Conservation (phyloP, 2,329 filamentous ascomycete genomes). For the Nigrograna mackinnonii region DNA sequence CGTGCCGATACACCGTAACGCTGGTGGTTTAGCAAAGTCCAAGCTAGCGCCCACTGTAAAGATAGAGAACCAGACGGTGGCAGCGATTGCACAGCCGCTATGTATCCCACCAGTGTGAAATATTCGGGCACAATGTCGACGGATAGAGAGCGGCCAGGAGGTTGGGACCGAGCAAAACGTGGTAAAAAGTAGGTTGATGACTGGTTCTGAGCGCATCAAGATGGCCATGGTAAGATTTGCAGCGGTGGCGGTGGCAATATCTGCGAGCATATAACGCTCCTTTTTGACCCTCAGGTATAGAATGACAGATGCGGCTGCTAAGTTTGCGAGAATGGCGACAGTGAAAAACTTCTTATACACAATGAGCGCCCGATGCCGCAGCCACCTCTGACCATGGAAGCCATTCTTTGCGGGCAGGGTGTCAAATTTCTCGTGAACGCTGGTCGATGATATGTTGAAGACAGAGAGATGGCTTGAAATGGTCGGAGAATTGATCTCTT, state of each 20-base stretch:
- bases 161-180: conserved; percentile 37
- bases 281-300: conserved; percentile 23
- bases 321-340: conserved; percentile 28
- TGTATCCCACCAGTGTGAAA: conserved; percentile 44
- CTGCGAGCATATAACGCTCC: conserved; percentile 22
- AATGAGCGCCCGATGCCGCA: conserved; percentile 35
- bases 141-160: conserved; percentile 31
- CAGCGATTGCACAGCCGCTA: conserved; percentile 37
- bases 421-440: conserved; percentile 18
- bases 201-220: conserved; percentile 39
- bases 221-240: conserved; percentile 39
- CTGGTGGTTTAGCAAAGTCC: conserved; percentile 28
- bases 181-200: conserved; percentile 40
- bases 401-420: conserved; percentile 26
- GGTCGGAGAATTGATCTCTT: conserved; percentile 4
- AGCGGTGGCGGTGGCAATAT: conserved; percentile 41
- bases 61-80: conserved; percentile 48
- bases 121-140: conserved; percentile 35
- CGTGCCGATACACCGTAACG: conserved; percentile 18
- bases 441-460: conserved; percentile 11
- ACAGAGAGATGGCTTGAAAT: conserved; percentile 14
- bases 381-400: conserved; percentile 31
- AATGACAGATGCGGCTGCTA: conserved; percentile 28
- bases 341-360: conserved; percentile 36
- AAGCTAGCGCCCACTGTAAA: conserved; percentile 43